These are phyloP conservation scores for Pichia nanzhaoensis DNA, from an alignment of 805 yeast species.

Conservation along the genomic window DNA sequence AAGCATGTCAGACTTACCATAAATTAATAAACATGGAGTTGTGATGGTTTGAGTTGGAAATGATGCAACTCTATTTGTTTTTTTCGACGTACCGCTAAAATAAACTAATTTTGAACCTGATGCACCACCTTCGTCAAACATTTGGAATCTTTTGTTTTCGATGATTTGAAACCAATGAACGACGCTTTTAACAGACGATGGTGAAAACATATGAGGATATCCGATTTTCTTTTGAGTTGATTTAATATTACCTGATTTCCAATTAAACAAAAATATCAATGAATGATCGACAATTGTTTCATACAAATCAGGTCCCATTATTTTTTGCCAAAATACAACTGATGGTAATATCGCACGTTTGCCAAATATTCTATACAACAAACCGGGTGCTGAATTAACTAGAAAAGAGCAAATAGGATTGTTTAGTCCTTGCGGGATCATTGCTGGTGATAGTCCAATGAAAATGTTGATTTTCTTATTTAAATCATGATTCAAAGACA, in stretches of 20 bases:
- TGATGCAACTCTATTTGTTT: constrained; percentile 42
- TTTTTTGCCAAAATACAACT: constrained; percentile 50
- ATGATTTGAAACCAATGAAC: constrained; percentile 46
- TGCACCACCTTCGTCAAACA: constrained; percentile 41
- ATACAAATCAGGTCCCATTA: constrained; percentile 46
- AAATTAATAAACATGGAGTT: constrained; percentile 70
- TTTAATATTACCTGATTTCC: constrained; percentile 40
- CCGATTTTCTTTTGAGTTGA: constrained; percentile 39
- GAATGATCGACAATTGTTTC: constrained; percentile 40
- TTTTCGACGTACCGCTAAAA: constrained; percentile 21
- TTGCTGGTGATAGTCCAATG: constrained; percentile 88
- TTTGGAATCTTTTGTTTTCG: constrained; percentile 40
- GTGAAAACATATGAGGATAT: constrained; percentile 47
- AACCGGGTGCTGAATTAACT: constrained; percentile 67
- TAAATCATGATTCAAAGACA: constrained; percentile 57
- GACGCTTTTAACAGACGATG: constrained; percentile 50
- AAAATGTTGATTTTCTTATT: constrained; percentile 51
- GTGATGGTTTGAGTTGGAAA: constrained; percentile 64
- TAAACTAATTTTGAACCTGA: constrained; percentile 28
- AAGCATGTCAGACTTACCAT: constrained; percentile 75
- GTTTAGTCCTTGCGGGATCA: constrained; percentile 82
- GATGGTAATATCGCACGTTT: constrained; percentile 66
- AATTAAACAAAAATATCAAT: constrained; percentile 40
- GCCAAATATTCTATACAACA: constrained; percentile 70
- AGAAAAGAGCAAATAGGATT: constrained; percentile 37